A percentile compares a stretch with the other conserved stretches of the same genome.
Evolutionary conservation across 202 grass and related monocot genomes (phyloP).

Genomic region (Dendrocalamus latiflorus): DNA sequence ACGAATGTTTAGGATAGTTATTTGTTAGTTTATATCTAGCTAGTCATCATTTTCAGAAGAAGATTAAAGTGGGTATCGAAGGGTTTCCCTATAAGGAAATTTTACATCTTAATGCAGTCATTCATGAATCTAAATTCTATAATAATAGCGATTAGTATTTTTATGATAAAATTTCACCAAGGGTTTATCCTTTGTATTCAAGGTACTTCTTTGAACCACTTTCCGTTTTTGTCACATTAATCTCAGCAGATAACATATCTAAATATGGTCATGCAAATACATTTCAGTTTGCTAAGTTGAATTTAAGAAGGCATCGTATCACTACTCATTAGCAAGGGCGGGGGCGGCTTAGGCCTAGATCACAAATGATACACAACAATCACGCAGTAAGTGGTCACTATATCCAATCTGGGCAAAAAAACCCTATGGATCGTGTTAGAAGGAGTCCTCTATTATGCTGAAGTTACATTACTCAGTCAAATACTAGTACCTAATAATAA

Average conservation of each 20-base stretch:
- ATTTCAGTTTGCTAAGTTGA: constrained; percentile 17
- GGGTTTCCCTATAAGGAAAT: neutral
- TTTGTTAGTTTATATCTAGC: neutral
- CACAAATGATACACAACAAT: constrained; percentile 17
- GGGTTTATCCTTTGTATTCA: neutral
- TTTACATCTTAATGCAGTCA: constrained; percentile 2
- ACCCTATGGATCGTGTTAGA: neutral
- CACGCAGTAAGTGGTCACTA: neutral
- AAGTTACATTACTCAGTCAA: constrained; percentile 7
- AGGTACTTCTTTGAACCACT: neutral
- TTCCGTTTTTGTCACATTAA: neutral
- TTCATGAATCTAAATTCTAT: neutral
- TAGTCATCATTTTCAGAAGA: neutral
- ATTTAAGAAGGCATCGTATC: neutral
- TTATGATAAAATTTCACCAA: neutral
- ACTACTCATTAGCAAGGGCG: neutral
- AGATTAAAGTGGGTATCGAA: neutral
- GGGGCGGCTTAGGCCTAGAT: neutral
- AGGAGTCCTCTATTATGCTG: neutral
- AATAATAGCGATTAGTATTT: neutral
- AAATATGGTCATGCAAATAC: neutral
- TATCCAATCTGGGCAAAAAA: neutral
- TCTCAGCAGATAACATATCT: neutral
- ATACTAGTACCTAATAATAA: constrained; percentile 4
- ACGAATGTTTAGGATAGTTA: neutral